phyloP scores from a whole-genome alignment of 257 asterid genomes.

The Nicotiana otophora region DNA sequence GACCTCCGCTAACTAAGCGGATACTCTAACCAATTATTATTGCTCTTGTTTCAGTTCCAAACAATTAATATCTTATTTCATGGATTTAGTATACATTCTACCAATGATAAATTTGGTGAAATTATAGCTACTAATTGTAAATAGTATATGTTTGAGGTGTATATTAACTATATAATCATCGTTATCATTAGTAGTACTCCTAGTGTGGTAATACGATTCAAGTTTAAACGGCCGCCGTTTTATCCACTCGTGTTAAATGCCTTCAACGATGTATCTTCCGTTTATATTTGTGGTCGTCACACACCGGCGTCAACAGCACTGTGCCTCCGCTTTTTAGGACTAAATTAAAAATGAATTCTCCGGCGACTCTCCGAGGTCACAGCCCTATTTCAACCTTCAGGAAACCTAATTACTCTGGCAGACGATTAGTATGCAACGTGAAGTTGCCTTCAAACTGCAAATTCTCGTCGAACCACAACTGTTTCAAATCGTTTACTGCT shows the following conservation, averaged over 20 bases:
- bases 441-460: not conserved
- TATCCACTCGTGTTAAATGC: not conserved
- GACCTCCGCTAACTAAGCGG: too few relatives aligned
- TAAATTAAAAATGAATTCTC: not conserved
- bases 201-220: not conserved
- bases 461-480: not conserved
- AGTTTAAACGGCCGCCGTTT: not conserved
- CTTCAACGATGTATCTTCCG: not conserved
- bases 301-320: not conserved
- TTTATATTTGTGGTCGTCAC: not conserved
- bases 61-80: too few relatives aligned
- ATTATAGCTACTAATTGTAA: too few relatives aligned
- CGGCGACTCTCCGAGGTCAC: constrained; percentile 8
- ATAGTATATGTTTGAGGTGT: too few relatives aligned
- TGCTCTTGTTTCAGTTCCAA: too few relatives aligned
- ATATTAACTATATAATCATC: too few relatives aligned
- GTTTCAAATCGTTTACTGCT: not conserved
- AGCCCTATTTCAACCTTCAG: not conserved
- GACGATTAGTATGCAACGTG: not conserved
- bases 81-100: too few relatives aligned
- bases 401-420: not conserved
- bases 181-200: too few relatives aligned
- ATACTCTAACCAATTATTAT: too few relatives aligned
- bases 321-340: not conserved
- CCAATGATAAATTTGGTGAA: too few relatives aligned